phyloP scores from a whole-genome alignment of 129 eudicot genomes.

The Tagetes erecta region DNA sequence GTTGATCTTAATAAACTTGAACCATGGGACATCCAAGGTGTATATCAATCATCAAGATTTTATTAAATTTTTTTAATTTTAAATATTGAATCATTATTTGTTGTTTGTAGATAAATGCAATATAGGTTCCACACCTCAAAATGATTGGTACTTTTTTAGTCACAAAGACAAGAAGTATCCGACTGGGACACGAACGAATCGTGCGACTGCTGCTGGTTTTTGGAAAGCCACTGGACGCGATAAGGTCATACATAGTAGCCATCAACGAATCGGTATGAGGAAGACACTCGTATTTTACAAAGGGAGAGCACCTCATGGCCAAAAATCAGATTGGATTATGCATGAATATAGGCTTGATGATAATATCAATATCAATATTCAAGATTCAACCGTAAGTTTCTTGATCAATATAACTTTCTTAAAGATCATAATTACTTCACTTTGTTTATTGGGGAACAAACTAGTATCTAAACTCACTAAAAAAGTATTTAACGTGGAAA shows the following conservation, averaged over 20 bases:
- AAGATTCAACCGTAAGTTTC: constrained; percentile 34
- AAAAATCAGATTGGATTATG: constrained; percentile 85
- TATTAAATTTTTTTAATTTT: too few relatives aligned
- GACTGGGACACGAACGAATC: constrained; percentile 78
- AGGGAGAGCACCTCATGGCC: constrained; percentile 93
- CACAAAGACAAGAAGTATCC: constrained; percentile 94
- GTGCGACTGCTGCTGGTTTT: constrained; percentile 80
- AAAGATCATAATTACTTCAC: background rate
- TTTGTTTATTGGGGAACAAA: background rate
- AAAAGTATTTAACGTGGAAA: too few relatives aligned
- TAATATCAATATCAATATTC: constrained; percentile 20
- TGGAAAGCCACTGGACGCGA: constrained; percentile 96
- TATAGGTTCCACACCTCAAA: constrained; percentile 74
- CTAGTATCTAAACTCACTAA: too few relatives aligned
- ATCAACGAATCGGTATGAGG: constrained; percentile 73
- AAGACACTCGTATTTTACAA: constrained; percentile 80
- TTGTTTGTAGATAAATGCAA: constrained; percentile 58
- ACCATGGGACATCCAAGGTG: constrained; percentile 76
- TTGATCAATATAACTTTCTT: background rate
- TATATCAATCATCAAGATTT: background rate
- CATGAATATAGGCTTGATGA: constrained; percentile 80
- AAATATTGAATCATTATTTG: background rate
- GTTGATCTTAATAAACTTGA: constrained; percentile 73
- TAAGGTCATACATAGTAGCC: constrained; percentile 62
- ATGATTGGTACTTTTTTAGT: constrained; percentile 87